phyloP scores from a whole-genome alignment of 2,329 filamentous ascomycete species.

The Elsinoe fawcettii region DNA sequence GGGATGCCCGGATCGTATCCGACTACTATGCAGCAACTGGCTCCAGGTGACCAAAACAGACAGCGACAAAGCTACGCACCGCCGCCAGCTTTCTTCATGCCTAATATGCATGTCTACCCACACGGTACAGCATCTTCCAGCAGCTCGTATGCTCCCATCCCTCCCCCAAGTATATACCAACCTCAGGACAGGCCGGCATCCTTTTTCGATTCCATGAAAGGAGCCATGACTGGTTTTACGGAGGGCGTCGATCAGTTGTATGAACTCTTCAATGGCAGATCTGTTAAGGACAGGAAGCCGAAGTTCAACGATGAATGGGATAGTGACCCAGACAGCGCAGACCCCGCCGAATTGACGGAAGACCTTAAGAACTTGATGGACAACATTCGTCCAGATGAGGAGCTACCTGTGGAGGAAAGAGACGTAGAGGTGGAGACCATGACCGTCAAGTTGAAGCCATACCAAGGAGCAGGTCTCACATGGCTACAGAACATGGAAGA shows the following conservation, averaged over 20 bases:
- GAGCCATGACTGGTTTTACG: not conserved
- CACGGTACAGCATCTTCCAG: not conserved
- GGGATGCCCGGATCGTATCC: not conserved
- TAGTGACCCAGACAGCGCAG: conserved; percentile 28
- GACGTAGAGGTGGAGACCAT: conserved; percentile 64
- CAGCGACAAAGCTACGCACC: no score
- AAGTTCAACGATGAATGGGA: conserved; percentile 20
- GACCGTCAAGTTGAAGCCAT: conserved; percentile 62
- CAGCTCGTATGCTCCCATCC: not conserved
- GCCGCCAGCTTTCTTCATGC: not conserved
- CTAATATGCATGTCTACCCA: not conserved
- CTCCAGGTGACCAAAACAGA: no score
- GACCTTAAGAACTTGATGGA: conserved; percentile 63
- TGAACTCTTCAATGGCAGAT: not conserved
- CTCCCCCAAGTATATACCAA: conserved; percentile 7
- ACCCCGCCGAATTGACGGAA: conserved; percentile 49
- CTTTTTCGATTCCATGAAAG: not conserved
- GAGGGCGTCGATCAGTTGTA: not conserved
- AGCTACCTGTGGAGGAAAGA: conserved; percentile 46
- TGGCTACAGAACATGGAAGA: conserved; percentile 72
- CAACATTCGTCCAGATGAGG: conserved; percentile 65
- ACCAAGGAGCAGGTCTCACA: conserved; percentile 69
- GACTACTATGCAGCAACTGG: not conserved
- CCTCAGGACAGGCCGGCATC: not conserved
- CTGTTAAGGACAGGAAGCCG: not conserved